Percentiles rank a stretch among this genome's conserved stretches.
These are phyloP conservation scores for Leavenworthia alabamica DNA, from an alignment of 345 rosid species.

Conservation along the genomic window DNA sequence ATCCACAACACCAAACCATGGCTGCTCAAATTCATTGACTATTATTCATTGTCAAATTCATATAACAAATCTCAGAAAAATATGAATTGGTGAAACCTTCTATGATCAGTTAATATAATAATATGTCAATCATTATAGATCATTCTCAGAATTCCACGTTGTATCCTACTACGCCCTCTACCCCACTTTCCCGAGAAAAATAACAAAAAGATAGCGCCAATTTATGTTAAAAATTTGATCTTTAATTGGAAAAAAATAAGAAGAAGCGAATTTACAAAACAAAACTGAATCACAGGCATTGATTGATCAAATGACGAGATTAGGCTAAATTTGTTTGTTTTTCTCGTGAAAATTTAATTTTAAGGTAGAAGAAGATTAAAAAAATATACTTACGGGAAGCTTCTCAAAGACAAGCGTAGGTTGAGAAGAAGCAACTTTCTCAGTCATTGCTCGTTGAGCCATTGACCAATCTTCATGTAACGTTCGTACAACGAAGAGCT, in stretches of 20 bases:
- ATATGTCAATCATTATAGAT: not conserved
- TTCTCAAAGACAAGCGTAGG: conserved; percentile 43
- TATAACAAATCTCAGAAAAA: not conserved
- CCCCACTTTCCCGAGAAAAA: conserved; percentile 11
- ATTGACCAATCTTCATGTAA: conserved; percentile 54
- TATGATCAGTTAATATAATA: not conserved
- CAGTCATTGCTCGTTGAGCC: conserved; percentile 59
- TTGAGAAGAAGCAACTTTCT: conserved; percentile 32
- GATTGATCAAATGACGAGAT: conserved; percentile 1
- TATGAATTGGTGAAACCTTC: not conserved
- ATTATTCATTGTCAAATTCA: conserved; percentile 3
- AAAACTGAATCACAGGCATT: not conserved
- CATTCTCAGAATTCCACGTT: conserved; percentile 2
- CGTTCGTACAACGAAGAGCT: conserved; percentile 37
- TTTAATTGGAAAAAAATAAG: not conserved
- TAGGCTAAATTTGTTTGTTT: not conserved
- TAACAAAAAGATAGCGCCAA: not conserved
- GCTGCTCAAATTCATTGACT: conserved; percentile 18
- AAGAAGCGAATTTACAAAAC: not conserved
- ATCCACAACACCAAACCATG: conserved; percentile 10
- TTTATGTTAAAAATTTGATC: conserved; percentile 9
- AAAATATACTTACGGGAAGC: conserved; percentile 36
- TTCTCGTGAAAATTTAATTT: conserved; percentile 24
- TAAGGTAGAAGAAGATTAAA: not conserved
- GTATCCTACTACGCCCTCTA: not conserved